Evolutionary conservation across 768 basidiomycete species (phyloP), one percentile per base, ranked within the genome.

Genomic region (Auricularia heimuer): DNA sequence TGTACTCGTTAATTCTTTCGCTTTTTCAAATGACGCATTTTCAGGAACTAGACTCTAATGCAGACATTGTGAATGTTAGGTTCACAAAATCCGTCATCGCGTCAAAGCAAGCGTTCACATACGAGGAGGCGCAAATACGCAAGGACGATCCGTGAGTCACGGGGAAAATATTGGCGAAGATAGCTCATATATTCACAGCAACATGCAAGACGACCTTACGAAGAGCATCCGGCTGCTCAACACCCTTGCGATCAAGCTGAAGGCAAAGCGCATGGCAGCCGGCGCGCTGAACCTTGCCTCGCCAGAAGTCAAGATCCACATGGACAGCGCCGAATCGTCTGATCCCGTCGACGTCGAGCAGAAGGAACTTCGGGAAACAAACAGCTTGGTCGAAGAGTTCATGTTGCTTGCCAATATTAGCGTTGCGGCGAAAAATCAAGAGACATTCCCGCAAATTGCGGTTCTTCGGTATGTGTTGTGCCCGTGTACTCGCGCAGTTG

Each of bases 231-330:
- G 97, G 1, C 80, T 98, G 0, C 85, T 99, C 63, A 98, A 99
- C 73, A 72, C 79, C 0, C 82, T 99, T 6, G 95, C 96, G 0
- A 82, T 83, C 73, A 91, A 95, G 70, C 81, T 99, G 63, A 92
- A 86, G 72, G 89, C 84, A 4, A 83, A 82, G 35, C 83, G 97
- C 18, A 98, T 98, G 92, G 86, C 83, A 18, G 94, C 94, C 0
- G 97, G 97, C n/a, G 97, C 97, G 10, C 83, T 99, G 47, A 98
- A 98, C 66, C 87, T 99, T 29, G 96, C 97, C 1, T 98, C 97
- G 0, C 96, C 97, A 0, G 97, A 99, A 80, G 91, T 99, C 75
- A 98, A 95, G 74, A 98, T 99, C 67, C 88, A 98, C 69, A 80
- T 98, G 16, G 92, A 97, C 71, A 92, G 89, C 68, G 81, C 94